phyloP scores from a whole-genome alignment of 1,139 yeast species.

The Nakaseomyces uthaithaninus region DNA sequence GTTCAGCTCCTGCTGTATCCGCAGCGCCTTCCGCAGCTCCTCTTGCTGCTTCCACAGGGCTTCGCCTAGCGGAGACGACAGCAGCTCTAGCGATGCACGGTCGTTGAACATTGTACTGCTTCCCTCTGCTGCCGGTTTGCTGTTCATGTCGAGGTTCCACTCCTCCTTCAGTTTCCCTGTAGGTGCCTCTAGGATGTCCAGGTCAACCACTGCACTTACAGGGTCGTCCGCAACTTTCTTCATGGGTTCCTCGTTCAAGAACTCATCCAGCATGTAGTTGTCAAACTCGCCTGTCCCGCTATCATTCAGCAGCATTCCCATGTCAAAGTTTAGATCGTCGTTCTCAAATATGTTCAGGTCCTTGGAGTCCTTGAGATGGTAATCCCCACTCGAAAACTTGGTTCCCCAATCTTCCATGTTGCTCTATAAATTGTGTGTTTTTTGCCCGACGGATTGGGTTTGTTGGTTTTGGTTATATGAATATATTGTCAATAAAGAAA shows the following conservation, averaged over 20 bases:
- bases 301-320: conserved; percentile 6
- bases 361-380: neutral
- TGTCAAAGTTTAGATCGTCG: conserved; percentile 9
- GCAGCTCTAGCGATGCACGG: neutral
- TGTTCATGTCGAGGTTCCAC: conserved; percentile 1
- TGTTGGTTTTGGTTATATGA: neutral
- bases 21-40: conserved; percentile 14
- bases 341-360: conserved; percentile 6
- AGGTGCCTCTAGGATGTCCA: neutral
- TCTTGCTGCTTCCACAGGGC: conserved; percentile 15
- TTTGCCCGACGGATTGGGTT: too few species aligned
- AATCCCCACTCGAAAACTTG: neutral
- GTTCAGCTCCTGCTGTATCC: conserved; percentile 16
- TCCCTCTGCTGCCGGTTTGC: neutral
- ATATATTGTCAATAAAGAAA: neutral
- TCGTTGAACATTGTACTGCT: neutral
- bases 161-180: neutral
- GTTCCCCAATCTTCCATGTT: conserved; percentile 11
- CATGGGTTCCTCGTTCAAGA: neutral
- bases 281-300: conserved; percentile 6
- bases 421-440: too few species aligned
- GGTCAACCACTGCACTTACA: neutral
- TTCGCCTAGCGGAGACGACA: conserved; percentile 8
- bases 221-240: neutral
- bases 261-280: conserved; percentile 3